phyloP scores from a whole-genome alignment of 2,329 filamentous ascomycete species.

The Nigrospora oryzae region DNA sequence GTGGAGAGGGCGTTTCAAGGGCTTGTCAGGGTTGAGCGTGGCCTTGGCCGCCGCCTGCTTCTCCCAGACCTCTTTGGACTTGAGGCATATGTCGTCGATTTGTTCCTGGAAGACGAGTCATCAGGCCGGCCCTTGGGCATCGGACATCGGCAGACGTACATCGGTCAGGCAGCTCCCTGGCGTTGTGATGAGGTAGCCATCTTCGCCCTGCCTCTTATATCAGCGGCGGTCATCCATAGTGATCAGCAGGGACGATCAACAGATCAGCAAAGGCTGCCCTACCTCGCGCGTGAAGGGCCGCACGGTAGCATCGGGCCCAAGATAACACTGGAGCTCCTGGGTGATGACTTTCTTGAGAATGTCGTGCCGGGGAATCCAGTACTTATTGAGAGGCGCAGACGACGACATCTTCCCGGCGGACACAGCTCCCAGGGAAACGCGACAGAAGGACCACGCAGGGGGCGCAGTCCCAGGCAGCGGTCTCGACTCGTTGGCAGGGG shows the following conservation, averaged over 20 bases:
- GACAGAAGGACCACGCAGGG: too few species aligned
- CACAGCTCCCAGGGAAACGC: too few species aligned
- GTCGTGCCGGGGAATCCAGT: slow-evolving; percentile 52
- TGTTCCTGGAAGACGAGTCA: slow-evolving; percentile 36
- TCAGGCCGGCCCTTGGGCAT: background rate
- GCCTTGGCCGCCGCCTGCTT: slow-evolving; percentile 42
- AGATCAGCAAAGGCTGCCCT: slow-evolving; percentile 15
- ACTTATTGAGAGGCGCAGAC: slow-evolving; percentile 41
- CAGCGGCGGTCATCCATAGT: slow-evolving; percentile 11
- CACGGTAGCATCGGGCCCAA: slow-evolving; percentile 49
- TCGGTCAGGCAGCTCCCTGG: slow-evolving; percentile 50
- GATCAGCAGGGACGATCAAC: too few species aligned
- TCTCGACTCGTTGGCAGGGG: too few species aligned
- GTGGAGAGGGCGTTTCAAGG: slow-evolving; percentile 48
- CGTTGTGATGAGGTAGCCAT: slow-evolving; percentile 52
- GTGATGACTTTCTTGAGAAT: slow-evolving; percentile 55
- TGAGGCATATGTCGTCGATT: slow-evolving; percentile 54
- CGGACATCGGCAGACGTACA: slow-evolving; percentile 29
- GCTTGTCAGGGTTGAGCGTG: slow-evolving; percentile 35
- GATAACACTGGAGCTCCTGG: slow-evolving; percentile 48
- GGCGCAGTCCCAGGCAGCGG: too few species aligned
- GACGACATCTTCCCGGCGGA: slow-evolving; percentile 21
- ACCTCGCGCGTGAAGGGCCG: slow-evolving; percentile 49
- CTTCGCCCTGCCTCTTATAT: slow-evolving; percentile 40
- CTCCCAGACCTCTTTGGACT: slow-evolving; percentile 51